Conservation (phyloP, 345 rosid genomes). For the Eucalyptus viminalis region DNA sequence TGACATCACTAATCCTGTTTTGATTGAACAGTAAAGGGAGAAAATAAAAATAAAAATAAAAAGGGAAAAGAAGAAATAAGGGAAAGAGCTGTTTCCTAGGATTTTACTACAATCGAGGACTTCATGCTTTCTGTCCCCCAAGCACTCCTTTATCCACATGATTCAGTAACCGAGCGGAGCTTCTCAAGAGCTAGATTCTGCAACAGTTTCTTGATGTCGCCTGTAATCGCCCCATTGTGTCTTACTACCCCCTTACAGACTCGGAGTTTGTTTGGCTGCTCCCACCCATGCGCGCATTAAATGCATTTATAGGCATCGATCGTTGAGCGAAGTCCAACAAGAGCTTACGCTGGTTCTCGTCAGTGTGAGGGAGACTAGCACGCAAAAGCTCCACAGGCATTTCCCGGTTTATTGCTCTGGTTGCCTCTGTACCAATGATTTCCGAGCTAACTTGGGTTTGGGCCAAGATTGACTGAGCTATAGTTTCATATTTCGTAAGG, state of each 20-base stretch:
- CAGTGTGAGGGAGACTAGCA: conserved; percentile 89
- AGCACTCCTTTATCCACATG: neutral
- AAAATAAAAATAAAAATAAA: neutral
- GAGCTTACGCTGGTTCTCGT: conserved; percentile 59
- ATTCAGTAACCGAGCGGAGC: neutral
- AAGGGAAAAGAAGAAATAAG: neutral
- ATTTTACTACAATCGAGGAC: neutral
- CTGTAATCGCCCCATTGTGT: neutral
- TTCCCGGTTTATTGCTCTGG: conserved; percentile 48
- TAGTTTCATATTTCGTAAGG: conserved; percentile 73
- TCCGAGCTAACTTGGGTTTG: conserved; percentile 34
- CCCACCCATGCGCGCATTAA: conserved; percentile 17
- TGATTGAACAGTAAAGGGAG: neutral
- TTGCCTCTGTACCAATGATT: conserved; percentile 43
- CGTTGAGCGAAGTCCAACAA: conserved; percentile 66
- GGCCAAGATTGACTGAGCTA: conserved; percentile 39
- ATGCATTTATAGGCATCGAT: conserved; percentile 21
- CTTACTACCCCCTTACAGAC: conserved; percentile 40
- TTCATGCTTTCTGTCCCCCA: neutral
- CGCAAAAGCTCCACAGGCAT: conserved; percentile 97
- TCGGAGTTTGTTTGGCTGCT: conserved; percentile 48
- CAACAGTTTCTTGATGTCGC: neutral
- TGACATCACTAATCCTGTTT: neutral
- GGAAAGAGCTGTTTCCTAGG: neutral
- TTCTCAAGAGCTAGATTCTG: neutral